Base-by-base conservation (phyloP, 192 early-diverging fungal species). In the Linnemannia hyalina region DNA sequence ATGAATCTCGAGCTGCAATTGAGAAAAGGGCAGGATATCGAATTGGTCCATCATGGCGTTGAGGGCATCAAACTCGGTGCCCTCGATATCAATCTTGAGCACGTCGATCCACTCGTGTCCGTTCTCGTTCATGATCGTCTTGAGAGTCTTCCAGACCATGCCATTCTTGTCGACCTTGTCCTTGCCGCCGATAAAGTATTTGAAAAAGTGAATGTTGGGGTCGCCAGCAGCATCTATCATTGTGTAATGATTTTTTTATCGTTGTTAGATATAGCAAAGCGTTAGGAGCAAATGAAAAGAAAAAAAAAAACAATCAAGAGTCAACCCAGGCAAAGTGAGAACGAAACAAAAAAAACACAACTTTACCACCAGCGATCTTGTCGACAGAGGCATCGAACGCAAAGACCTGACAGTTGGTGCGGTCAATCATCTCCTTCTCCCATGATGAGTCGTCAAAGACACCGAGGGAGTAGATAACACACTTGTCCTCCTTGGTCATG, bases 51-150 rank as follows among this genome's bases (percentile, higher is more conserved):
- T 52, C 6, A 79, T 49, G 15, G 3, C 15, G n/a, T 70, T 29
- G 23, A 79, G 6, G 23, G 41, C 38, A 18, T 23, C 47, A 16
- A 36, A 79, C 36, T 79, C 77, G 26, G n/a, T 54, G 6, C 70
- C 77, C 52, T 79, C 77, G 35, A 79, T 79, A 57, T 79, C 77
- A 15, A 79, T 44, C 77, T 79, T 79, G 3, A 79, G 70, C 8
- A 79, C 38, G 32, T 79, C 77, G 35, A 79, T 79, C 77, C 77
- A 79, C 0, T 32, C 23, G 20, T 72, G 77, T 6, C 36, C 47
- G 20, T 72, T 41, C 38, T 79, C 77, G 20, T 72, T 57, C 77
- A 79, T 79, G 13, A 60, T 41, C 6, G 54, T 72, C 9, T 26
- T 29, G 35, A 79, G n/a, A 6, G 69, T 42, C 52, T 79, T 79